These are phyloP conservation scores for Chlamydomonas sp. DNA, from an alignment of 139 green algal genomes.

Conservation along the genomic window DNA sequence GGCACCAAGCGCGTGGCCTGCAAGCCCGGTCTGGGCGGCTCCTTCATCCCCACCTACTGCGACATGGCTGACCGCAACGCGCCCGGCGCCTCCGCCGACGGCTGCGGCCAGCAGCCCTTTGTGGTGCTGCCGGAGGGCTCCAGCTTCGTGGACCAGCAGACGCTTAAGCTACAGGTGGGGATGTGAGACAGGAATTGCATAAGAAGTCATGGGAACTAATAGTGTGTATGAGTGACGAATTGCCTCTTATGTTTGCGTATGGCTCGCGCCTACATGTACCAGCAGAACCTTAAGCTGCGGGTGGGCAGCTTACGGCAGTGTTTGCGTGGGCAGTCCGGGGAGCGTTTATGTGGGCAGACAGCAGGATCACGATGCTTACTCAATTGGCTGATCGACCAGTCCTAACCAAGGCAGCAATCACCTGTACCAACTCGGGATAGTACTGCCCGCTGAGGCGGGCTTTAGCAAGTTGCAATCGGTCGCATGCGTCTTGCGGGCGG, in stretches of 20 bases:
- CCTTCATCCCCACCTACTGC: slow-evolving; percentile 74
- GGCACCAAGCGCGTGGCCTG: slow-evolving; percentile 70
- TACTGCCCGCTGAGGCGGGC: no score
- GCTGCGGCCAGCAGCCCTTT: slow-evolving; percentile 88
- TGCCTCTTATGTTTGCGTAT: slow-evolving; percentile 87
- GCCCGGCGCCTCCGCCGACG: slow-evolving; percentile 33
- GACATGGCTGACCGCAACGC: slow-evolving; percentile 19
- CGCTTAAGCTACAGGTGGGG: slow-evolving; percentile 92
- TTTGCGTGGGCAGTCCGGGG: no score
- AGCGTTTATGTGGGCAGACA: no score
- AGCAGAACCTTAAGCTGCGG: slow-evolving; percentile 98
- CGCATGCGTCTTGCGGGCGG: no score
- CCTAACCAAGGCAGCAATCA: no score
- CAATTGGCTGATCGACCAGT: no score
- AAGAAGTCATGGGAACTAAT: no score
- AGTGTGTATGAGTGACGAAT: slow-evolving; percentile 56
- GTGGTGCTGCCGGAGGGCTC: slow-evolving; percentile 81
- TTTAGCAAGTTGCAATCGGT: no score
- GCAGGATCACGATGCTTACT: no score
- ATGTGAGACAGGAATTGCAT: neutral
- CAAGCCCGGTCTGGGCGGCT: slow-evolving; percentile 87
- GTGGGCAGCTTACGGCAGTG: slow-evolving; percentile 21
- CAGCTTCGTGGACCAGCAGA: slow-evolving; percentile 96
- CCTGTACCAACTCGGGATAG: no score
- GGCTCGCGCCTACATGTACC: slow-evolving; percentile 88